A percentile compares a stretch with the other conserved stretches of the same genome.
Evolutionary conservation across 2,329 filamentous ascomycete species (phyloP).

Genomic region (Hypoxylon sp.): DNA sequence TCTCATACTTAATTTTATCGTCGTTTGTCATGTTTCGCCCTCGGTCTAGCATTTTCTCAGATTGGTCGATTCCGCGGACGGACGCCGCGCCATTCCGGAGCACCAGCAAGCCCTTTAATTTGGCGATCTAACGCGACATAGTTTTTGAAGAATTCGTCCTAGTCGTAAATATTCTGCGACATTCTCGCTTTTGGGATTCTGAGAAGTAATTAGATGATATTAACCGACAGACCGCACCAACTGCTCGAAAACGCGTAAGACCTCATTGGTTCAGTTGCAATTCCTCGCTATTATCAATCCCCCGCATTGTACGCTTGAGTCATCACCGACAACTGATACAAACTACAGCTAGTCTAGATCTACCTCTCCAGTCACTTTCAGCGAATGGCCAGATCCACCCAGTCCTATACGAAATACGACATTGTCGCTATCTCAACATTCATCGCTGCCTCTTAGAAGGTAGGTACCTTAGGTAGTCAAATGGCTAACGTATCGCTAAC

Average conservation of each 20-base stretch:
- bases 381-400: neutral
- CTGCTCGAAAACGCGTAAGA: neutral
- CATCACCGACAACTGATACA: constrained; percentile 15
- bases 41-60: constrained; percentile 60
- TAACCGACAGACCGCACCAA: neutral
- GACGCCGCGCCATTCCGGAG: constrained; percentile 58
- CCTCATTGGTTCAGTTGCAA: neutral
- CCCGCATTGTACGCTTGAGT: constrained; percentile 22
- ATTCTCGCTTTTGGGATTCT: constrained; percentile 33
- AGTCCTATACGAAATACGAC: constrained; percentile 2
- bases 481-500: neutral
- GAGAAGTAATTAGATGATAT: too few relatives aligned
- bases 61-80: constrained; percentile 60
- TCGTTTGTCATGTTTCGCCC: constrained; percentile 53
- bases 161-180: constrained; percentile 61
- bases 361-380: neutral
- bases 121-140: constrained; percentile 61
- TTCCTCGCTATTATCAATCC: neutral
- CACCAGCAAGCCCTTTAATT: constrained; percentile 57
- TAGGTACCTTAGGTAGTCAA: neutral
- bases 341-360: neutral
- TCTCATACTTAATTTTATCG: constrained; percentile 52
- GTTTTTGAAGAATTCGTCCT: constrained; percentile 59
- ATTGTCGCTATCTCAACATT: neutral
- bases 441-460: neutral